These are phyloP conservation scores for Fusarium avenaceum DNA, from an alignment of 2,329 filamentous ascomycete genomes.

Conservation along the genomic window DNA sequence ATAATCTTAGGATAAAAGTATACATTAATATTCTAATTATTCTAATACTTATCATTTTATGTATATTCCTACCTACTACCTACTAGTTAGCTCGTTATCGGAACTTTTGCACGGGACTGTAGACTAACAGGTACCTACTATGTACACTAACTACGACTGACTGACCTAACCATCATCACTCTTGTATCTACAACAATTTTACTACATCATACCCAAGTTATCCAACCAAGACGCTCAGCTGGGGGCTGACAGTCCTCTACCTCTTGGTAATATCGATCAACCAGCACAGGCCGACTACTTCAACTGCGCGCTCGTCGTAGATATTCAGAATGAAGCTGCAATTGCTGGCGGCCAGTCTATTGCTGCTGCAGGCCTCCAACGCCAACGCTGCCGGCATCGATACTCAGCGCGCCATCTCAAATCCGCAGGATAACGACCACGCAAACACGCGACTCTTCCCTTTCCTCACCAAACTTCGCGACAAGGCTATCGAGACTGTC, in stretches of 20 bases:
- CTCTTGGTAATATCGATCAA: conserved; percentile 11
- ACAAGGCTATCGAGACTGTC: conserved; percentile 63
- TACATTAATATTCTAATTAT: too few relatives aligned
- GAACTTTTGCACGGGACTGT: too few relatives aligned
- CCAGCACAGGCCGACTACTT: conserved; percentile 9
- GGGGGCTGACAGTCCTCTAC: conserved; percentile 6
- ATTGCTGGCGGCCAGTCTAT: conserved; percentile 43
- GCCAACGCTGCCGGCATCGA: conserved; percentile 52
- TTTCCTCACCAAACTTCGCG: conserved; percentile 64
- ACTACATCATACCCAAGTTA: conserved; percentile 31
- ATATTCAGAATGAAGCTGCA: conserved; percentile 47
- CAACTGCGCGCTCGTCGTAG: conserved; percentile 9
- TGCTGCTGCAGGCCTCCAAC: conserved; percentile 47
- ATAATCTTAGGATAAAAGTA: too few relatives aligned
- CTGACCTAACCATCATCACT: conserved; percentile 18
- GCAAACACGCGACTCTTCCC: conserved; percentile 57
- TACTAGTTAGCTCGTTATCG: too few relatives aligned
- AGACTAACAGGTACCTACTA: not conserved
- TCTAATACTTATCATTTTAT: too few relatives aligned
- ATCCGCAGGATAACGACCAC: conserved; percentile 26
- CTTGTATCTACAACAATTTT: conserved; percentile 24
- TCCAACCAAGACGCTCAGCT: conserved; percentile 8
- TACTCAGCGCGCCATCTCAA: conserved; percentile 42
- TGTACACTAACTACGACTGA: too few relatives aligned
- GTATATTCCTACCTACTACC: too few relatives aligned